Base-by-base conservation (phyloP, 2,329 filamentous ascomycete species). In the Ophiostoma sp. region DNA sequence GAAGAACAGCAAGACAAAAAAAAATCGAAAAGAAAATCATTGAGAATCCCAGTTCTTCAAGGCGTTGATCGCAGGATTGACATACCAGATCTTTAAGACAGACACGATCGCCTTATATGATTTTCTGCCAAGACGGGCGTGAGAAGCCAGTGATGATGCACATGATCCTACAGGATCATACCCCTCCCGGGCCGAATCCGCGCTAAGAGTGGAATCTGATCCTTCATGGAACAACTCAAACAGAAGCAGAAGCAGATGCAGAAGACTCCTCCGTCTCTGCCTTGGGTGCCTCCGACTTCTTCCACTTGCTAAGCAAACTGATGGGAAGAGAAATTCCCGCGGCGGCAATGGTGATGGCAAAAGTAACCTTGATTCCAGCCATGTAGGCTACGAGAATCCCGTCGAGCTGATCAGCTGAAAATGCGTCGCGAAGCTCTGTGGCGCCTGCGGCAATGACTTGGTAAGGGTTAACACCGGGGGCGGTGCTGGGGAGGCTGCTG, bases 331-430 rank as follows among this genome's bases (percentile, higher is more conserved):
- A 68, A 3, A 69, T 10, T 33, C 73, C 71, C 20, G 68, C 68
- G 15, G 68, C 60, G 68, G 69, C 74, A 35, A 73, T 64, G 66
- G 71, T 68, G 27, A 75, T 70, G 23, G 69, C 75, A 39, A 74
- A 73, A 6, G 76, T 74, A 0, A 78, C 76, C 60, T 77, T 74
- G 27, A 75, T 62, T 0, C 74, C 84, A 71, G 83, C 77, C 69
- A 83, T 88, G 78, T 90, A 90, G 0, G 85, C 85, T 0, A 74
- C 68, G 11, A 88, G 78, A 31, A 90, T 85, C 0, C 80, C 81
- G 0, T 77, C 74, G 0, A 89, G 77, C 70, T 79, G 80, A 35
- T 83, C 75, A 7, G 35, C 31, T 1, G 17, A 75, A 67, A 90
- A 84, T 1, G 78, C 77, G 3, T 66, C 66, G 73, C 84, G 82